These are phyloP conservation scores for Coriaria nepalensis DNA, from an alignment of 306 rosid species.

Conservation along the genomic window DNA sequence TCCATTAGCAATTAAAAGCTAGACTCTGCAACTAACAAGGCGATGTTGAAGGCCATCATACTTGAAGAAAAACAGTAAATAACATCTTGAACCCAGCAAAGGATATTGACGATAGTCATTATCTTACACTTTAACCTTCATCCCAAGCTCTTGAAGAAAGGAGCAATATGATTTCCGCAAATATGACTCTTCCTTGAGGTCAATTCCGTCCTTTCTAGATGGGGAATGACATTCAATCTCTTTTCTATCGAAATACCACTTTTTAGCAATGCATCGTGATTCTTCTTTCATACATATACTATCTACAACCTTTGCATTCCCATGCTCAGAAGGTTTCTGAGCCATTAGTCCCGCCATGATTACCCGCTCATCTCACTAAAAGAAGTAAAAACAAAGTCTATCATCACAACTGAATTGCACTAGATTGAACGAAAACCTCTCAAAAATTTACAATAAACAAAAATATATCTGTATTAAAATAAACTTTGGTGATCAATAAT, in stretches of 20 bases:
- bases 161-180: conserved; percentile 33
- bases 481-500: no score
- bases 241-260: conserved; percentile 27
- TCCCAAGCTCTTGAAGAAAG: conserved; percentile 35
- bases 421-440: no score
- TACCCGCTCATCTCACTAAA: conserved; percentile 7
- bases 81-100: no score
- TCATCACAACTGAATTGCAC: no score
- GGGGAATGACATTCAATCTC: conserved; percentile 36
- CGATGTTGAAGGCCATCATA: no score
- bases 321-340: conserved; percentile 11
- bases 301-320: conserved; percentile 12
- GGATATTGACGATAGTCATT: neutral
- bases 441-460: no score
- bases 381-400: conserved; percentile 1
- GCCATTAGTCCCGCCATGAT: conserved; percentile 15
- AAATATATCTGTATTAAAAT: no score
- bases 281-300: conserved; percentile 15
- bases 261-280: conserved; percentile 14
- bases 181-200: conserved; percentile 21
- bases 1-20: no score
- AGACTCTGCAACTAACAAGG: no score
- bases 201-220: conserved; percentile 37
- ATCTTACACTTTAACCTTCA: conserved; percentile 37
- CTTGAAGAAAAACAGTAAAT: no score